Evolutionary conservation across 441 rosid genomes (phyloP).

Genomic region (Pelargonium cotyledonis): DNA sequence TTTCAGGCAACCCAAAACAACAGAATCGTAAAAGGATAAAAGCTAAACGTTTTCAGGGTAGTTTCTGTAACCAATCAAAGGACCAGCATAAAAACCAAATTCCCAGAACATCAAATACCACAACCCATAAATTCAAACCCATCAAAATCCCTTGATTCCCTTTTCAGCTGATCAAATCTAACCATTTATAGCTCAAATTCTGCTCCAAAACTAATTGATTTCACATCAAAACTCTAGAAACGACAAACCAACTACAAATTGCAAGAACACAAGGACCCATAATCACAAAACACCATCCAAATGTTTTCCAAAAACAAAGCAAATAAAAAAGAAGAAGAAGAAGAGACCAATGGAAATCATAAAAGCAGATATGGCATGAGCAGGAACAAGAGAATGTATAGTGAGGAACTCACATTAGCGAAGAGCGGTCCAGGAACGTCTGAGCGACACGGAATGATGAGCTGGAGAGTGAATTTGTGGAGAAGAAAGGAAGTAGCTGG

Average conservation of each 20-base stretch:
- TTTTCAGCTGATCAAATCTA: background rate
- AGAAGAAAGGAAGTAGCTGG: slow-evolving; percentile 6
- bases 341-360: background rate
- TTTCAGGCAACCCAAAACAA: background rate
- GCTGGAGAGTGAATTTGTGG: slow-evolving; percentile 1
- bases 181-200: background rate
- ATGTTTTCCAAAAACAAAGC: background rate
- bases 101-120: background rate
- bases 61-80: background rate
- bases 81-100: background rate
- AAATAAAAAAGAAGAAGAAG: background rate
- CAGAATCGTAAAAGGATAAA: background rate
- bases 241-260: background rate
- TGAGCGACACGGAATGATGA: background rate
- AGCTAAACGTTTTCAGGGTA: background rate
- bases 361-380: no score
- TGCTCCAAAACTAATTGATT: background rate
- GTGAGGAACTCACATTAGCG: slow-evolving; percentile 37
- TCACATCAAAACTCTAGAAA: background rate
- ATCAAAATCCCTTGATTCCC: background rate
- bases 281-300: background rate
- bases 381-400: background rate
- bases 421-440: slow-evolving; percentile 24
- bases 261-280: background rate
- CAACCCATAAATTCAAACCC: background rate